Evolutionary conservation across 2,329 filamentous ascomycete species (phyloP).

Genomic region (Dryadomyces quercivorus): DNA sequence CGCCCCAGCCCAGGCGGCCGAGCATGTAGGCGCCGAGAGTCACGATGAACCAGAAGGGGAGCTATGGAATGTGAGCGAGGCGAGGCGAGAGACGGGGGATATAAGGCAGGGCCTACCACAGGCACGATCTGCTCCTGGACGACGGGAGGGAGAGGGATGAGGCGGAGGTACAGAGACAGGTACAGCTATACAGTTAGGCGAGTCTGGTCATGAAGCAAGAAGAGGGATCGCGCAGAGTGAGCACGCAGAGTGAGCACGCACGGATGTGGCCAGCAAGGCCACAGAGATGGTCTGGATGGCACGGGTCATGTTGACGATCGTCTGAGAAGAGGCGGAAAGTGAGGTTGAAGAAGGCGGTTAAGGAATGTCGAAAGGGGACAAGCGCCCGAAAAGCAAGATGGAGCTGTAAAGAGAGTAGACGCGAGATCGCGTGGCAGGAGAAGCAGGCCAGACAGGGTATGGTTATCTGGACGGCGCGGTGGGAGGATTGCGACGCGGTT

Average conservation of each 20-base stretch:
- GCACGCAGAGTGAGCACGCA: constrained; percentile 43
- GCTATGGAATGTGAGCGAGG: constrained; percentile 35
- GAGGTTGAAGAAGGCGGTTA: too few relatives aligned
- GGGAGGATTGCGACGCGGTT: background rate
- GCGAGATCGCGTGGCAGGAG: too few relatives aligned
- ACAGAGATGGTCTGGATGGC: constrained; percentile 87
- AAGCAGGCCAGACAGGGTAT: background rate
- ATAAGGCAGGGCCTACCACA: constrained; percentile 49
- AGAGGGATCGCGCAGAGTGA: too few relatives aligned
- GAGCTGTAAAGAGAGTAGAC: too few relatives aligned
- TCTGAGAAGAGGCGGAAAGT: background rate
- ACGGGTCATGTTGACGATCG: constrained; percentile 62
- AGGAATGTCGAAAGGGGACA: too few relatives aligned
- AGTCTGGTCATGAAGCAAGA: too few relatives aligned
- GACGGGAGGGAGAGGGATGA: constrained; percentile 66
- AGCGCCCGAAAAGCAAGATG: too few relatives aligned
- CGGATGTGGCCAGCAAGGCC: constrained; percentile 75
- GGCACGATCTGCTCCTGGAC: constrained; percentile 81
- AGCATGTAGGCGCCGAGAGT: constrained; percentile 87
- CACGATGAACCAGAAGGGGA: constrained; percentile 87
- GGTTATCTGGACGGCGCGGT: background rate
- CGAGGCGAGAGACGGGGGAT: background rate
- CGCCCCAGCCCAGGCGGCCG: constrained; percentile 80
- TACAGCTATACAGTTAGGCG: constrained; percentile 52
- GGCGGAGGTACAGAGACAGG: constrained; percentile 70